These are phyloP conservation scores for Cordyceps cicadae DNA, from an alignment of 2,329 filamentous ascomycete species.

Conservation along the genomic window DNA sequence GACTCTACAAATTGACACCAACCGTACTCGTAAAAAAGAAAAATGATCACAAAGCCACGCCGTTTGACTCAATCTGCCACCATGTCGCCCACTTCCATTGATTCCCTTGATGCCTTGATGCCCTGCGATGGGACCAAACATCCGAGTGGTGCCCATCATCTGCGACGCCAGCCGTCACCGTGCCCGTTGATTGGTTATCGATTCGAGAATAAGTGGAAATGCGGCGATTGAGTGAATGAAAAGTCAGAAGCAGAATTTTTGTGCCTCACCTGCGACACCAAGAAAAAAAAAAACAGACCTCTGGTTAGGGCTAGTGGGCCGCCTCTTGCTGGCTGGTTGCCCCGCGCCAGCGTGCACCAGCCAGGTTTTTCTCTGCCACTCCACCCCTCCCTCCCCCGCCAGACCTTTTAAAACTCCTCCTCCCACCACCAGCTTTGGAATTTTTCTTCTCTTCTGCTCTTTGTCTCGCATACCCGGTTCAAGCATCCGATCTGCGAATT, in stretches of 20 bases:
- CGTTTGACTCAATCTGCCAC: not conserved
- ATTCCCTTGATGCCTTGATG: conserved; percentile 5
- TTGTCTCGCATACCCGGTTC: conserved; percentile 38
- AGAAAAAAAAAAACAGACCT: not conserved
- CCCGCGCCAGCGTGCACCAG: conserved; percentile 25
- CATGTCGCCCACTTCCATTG: not conserved
- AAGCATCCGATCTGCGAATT: conserved; percentile 36
- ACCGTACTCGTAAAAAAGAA: not conserved
- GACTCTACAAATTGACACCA: not conserved
- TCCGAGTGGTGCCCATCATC: not conserved
- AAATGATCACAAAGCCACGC: not conserved
- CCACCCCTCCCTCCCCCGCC: conserved; percentile 21
- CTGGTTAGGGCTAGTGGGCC: conserved; percentile 10
- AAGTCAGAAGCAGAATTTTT: conserved; percentile 3
- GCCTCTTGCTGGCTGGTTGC: conserved; percentile 19
- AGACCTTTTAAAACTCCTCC: conserved; percentile 31
- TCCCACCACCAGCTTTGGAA: conserved; percentile 28
- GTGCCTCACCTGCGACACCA: not conserved
- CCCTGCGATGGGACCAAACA: conserved; percentile 4
- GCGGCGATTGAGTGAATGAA: not conserved
- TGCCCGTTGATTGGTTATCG: not conserved
- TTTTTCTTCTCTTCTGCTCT: conserved; percentile 31
- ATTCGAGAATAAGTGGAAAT: conserved; percentile 1
- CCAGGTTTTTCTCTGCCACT: conserved; percentile 14
- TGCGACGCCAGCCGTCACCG: not conserved